phyloP scores from a whole-genome alignment of 169 alveolate species.

The Plasmodium adleri region DNA sequence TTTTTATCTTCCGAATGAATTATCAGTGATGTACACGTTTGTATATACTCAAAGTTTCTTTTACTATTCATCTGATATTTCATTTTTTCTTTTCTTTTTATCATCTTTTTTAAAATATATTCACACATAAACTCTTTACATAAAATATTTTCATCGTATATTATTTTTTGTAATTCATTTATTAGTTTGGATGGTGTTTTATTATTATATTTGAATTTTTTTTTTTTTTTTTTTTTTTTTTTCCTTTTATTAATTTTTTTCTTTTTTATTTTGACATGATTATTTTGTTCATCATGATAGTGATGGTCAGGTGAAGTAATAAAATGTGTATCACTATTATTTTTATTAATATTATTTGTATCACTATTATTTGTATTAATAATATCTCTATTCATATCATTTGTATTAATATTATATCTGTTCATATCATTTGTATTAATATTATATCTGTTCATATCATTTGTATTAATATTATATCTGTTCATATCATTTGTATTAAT shows the following conservation, averaged over 20 bases:
- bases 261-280: neutral
- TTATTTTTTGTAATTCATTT: conserved; percentile 3
- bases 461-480: neutral
- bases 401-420: neutral
- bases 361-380: neutral
- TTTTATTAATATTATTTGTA: neutral
- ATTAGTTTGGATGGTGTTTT: neutral
- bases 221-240: conserved; percentile 32
- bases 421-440: neutral
- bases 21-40: conserved; percentile 46
- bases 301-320: too few relatives aligned
- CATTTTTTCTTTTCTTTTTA: conserved; percentile 31
- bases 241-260: conserved; percentile 22
- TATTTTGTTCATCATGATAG: neutral
- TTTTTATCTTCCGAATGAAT: conserved; percentile 9
- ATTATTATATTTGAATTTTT: conserved; percentile 7
- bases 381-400: neutral
- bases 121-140: neutral
- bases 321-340: neutral
- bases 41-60: conserved; percentile 45
- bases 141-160: conserved; percentile 10
- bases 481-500: neutral
- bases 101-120: conserved; percentile 22
- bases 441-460: neutral
- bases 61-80: neutral